These are phyloP conservation scores for Lecanicillium sp. DNA, from an alignment of 2,329 filamentous ascomycete genomes.

Conservation along the genomic window DNA sequence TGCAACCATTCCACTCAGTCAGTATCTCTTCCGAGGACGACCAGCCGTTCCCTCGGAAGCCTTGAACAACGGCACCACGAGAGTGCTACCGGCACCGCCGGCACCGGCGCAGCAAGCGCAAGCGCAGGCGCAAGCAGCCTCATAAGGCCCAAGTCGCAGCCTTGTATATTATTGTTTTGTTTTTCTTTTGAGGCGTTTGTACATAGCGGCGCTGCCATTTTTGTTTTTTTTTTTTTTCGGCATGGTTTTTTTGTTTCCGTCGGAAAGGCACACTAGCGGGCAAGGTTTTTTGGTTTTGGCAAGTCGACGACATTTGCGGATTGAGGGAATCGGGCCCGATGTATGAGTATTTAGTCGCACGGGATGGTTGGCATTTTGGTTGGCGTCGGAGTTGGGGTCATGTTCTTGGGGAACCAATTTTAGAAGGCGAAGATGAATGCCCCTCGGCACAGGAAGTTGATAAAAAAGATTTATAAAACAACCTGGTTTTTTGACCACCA, in stretches of 20 bases:
- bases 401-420: slow-evolving; percentile 1
- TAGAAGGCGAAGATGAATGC: slow-evolving; percentile 5
- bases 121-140: slow-evolving; percentile 13
- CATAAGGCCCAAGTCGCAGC: slow-evolving; percentile 6
- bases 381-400: slow-evolving; percentile 7
- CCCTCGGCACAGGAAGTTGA: slow-evolving; percentile 5
- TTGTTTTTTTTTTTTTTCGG: slow-evolving; percentile 1
- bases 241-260: not conserved
- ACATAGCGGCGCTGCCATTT: slow-evolving; percentile 4
- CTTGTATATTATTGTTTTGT: slow-evolving; percentile 18
- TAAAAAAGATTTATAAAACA: slow-evolving; percentile 7
- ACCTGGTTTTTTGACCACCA: not conserved
- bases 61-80: slow-evolving; percentile 11
- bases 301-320: not conserved
- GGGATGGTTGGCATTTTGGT: slow-evolving; percentile 4
- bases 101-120: slow-evolving; percentile 12
- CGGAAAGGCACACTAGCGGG: too few relatives aligned
- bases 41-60: slow-evolving; percentile 22
- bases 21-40: slow-evolving; percentile 31
- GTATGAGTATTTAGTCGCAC: slow-evolving; percentile 7
- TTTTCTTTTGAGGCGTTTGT: slow-evolving; percentile 14
- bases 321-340: slow-evolving; percentile 1
- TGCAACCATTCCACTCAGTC: slow-evolving; percentile 46
- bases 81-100: slow-evolving; percentile 9
- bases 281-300: too few relatives aligned